phyloP scores from a whole-genome alignment of 306 rosid genomes.

The Prunus mume region DNA sequence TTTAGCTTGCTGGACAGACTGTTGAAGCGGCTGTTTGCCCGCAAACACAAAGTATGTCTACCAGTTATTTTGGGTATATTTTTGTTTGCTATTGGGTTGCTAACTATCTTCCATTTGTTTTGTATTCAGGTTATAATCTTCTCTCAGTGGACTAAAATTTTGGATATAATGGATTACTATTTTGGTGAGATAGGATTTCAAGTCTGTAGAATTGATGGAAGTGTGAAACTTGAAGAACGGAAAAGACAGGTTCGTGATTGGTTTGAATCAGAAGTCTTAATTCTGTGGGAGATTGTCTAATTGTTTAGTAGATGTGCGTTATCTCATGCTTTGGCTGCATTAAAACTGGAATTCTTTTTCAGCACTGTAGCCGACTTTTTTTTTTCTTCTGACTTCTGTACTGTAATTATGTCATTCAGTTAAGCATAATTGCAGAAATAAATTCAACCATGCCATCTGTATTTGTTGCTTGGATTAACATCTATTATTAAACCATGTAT shows the following conservation, averaged over 20 bases:
- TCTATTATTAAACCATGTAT: too few relatives aligned
- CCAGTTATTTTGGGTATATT: neutral
- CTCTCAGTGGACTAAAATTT: slow-evolving; percentile 81
- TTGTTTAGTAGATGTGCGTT: neutral
- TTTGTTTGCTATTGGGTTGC: slow-evolving; percentile 20
- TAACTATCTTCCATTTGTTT: slow-evolving; percentile 24
- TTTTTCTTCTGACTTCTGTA: neutral
- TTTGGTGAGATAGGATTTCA: slow-evolving; percentile 75
- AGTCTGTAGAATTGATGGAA: slow-evolving; percentile 92
- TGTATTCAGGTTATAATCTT: slow-evolving; percentile 79
- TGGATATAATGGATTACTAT: slow-evolving; percentile 93
- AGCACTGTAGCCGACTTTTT: neutral
- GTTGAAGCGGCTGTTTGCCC: slow-evolving; percentile 56
- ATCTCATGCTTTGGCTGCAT: neutral
- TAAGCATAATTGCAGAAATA: neutral
- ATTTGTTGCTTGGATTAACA: neutral
- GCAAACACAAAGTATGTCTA: slow-evolving; percentile 68
- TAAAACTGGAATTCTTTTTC: neutral
- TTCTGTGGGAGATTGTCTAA: neutral
- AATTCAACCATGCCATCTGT: neutral
- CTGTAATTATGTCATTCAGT: neutral
- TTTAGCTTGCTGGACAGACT: slow-evolving; percentile 74
- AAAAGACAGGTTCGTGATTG: slow-evolving; percentile 66
- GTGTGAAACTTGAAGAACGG: slow-evolving; percentile 72
- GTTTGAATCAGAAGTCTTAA: neutral